A percentile compares a stretch with the other conserved stretches of the same genome.
Conservation (phyloP, 441 rosid genomes). For the Viola pubescens region DNA sequence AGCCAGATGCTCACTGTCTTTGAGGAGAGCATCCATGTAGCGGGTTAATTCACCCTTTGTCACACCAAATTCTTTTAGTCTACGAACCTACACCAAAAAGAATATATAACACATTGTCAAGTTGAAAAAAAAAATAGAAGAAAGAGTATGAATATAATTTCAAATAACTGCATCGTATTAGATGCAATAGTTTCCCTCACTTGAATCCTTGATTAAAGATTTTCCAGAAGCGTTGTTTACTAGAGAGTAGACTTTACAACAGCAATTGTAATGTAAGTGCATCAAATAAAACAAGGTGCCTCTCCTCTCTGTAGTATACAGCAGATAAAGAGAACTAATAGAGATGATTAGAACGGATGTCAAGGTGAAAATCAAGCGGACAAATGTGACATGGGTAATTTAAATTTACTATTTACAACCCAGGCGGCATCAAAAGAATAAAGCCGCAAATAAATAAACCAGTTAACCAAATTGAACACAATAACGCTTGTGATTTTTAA, state of each 20-base stretch:
- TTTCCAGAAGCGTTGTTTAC: neutral
- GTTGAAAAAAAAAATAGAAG: conserved; percentile 2
- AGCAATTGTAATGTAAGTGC: neutral
- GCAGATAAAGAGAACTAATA: too few species aligned
- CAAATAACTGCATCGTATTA: neutral
- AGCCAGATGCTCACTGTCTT: conserved; percentile 98
- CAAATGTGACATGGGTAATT: too few species aligned
- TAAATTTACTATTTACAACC: too few species aligned
- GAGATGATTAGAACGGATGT: too few species aligned
- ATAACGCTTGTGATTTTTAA: too few species aligned
- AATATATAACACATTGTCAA: conserved; percentile 19
- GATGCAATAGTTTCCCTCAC: neutral
- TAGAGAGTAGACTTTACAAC: neutral
- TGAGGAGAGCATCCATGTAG: conserved; percentile 90
- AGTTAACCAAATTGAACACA: neutral
- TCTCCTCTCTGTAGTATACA: too few species aligned
- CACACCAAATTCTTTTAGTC: conserved; percentile 98
- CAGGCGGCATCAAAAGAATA: too few species aligned
- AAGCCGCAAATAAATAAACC: neutral
- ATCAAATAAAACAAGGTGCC: neutral
- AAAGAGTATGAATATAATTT: conserved; percentile 8
- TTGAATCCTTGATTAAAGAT: too few species aligned
- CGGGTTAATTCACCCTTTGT: conserved; percentile 96
- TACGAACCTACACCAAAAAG: conserved; percentile 62
- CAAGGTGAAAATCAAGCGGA: too few species aligned